Conservation (phyloP, 805 yeast species). For the Zygotorulaspora florentina region DNA sequence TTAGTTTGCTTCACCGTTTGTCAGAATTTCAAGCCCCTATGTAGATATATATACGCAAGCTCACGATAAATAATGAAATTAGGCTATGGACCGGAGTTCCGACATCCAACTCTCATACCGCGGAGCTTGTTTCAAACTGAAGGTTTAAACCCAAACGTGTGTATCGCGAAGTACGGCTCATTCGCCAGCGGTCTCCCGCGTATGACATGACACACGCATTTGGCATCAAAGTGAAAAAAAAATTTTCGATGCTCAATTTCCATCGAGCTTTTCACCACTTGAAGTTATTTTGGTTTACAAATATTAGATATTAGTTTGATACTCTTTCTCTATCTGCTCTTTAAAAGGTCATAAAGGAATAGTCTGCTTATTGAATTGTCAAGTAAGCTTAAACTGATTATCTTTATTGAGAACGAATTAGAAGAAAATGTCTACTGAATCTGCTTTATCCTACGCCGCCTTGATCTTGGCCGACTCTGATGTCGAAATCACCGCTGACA, state of each 20-base stretch:
- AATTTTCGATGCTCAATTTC: neutral
- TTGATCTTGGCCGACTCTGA: conserved; percentile 97
- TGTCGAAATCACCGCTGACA: conserved; percentile 83
- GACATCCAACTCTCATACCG: too few species aligned
- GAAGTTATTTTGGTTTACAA: too few species aligned
- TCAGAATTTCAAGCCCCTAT: neutral
- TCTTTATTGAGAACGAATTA: conserved; percentile 24
- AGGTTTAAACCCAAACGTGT: neutral
- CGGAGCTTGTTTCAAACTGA: neutral
- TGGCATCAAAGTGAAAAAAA: neutral
- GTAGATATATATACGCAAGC: neutral
- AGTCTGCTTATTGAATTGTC: conserved; percentile 31
- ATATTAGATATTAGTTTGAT: neutral
- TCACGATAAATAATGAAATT: neutral
- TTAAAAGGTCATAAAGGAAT: conserved; percentile 28
- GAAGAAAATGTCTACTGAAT: conserved; percentile 70
- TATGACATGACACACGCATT: neutral
- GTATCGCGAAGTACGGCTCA: too few species aligned
- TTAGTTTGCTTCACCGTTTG: neutral
- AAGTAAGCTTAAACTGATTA: conserved; percentile 35
- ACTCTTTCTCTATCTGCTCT: neutral
- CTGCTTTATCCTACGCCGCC: conserved; percentile 96
- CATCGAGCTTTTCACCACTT: neutral
- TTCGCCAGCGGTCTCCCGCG: too few species aligned
- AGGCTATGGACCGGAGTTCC: too few species aligned